These are phyloP conservation scores for Suillus sp. DNA, from an alignment of 768 basidiomycete genomes.

Conservation along the genomic window DNA sequence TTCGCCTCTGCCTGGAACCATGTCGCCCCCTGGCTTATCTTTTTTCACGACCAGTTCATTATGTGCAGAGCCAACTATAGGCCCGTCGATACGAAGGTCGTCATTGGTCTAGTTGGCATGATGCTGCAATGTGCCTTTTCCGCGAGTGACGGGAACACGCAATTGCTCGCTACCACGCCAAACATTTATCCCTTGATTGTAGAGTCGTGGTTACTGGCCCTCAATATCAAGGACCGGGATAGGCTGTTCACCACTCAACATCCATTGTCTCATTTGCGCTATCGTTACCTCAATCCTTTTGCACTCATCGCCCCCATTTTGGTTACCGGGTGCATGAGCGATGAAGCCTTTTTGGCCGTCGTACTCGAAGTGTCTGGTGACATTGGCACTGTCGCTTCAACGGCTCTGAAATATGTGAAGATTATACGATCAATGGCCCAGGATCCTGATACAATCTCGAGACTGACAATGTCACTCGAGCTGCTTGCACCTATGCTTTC, in stretches of 20 bases:
- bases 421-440: too few species aligned
- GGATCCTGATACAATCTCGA: neutral
- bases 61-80: conserved; percentile 4
- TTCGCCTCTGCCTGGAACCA: neutral
- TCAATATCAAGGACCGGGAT: neutral
- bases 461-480: neutral
- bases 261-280: neutral
- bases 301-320: too few species aligned
- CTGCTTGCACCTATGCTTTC: neutral
- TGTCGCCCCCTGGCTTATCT: neutral
- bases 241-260: too few species aligned
- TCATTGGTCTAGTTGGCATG: neutral
- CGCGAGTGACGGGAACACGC: too few species aligned
- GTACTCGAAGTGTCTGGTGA: neutral
- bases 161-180: neutral
- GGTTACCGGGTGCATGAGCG: neutral
- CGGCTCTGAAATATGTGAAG: neutral
- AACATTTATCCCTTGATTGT: neutral
- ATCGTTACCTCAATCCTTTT: neutral
- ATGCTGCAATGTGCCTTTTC: neutral
- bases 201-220: neutral
- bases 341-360: neutral
- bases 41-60: neutral
- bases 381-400: neutral
- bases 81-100: neutral